phyloP scores from a whole-genome alignment of 768 basidiomycete species.

The Termitomyces sp. region DNA sequence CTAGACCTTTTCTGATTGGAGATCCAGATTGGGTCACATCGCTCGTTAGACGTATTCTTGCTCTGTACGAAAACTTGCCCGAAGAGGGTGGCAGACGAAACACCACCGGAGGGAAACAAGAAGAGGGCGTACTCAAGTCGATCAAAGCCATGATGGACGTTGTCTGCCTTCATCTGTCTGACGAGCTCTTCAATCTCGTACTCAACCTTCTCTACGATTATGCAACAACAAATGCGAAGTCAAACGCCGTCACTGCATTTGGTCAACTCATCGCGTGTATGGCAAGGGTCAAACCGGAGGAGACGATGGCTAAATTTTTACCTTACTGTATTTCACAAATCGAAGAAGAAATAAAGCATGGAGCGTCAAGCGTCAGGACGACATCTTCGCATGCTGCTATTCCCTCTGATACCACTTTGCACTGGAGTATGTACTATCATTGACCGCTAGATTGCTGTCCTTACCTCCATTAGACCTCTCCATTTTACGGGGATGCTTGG shows the following conservation, averaged over 20 bases:
- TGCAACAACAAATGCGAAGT: slow-evolving; percentile 82
- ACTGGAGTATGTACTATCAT: slow-evolving; percentile 68
- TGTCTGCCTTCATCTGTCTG: slow-evolving; percentile 76
- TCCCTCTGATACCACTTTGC: slow-evolving; percentile 83
- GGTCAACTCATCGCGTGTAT: slow-evolving; percentile 85
- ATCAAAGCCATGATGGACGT: slow-evolving; percentile 79
- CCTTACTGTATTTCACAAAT: slow-evolving; percentile 75
- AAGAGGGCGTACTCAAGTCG: slow-evolving; percentile 71
- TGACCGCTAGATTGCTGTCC: not conserved
- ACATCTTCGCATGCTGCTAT: slow-evolving; percentile 70
- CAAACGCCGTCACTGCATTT: slow-evolving; percentile 88
- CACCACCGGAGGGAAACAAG: slow-evolving; percentile 80
- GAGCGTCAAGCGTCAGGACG: slow-evolving; percentile 82
- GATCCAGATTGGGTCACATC: slow-evolving; percentile 72
- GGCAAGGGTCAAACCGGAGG: slow-evolving; percentile 70
- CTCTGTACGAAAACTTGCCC: slow-evolving; percentile 87
- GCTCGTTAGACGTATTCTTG: slow-evolving; percentile 71
- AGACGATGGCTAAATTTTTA: slow-evolving; percentile 76
- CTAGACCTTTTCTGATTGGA: not conserved
- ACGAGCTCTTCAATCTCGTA: slow-evolving; percentile 77
- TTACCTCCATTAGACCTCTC: slow-evolving; percentile 52
- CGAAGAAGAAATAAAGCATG: slow-evolving; percentile 80
- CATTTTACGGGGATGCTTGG: slow-evolving; percentile 78
- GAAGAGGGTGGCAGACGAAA: slow-evolving; percentile 91
- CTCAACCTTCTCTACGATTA: slow-evolving; percentile 84